Conservation (phyloP, 2,329 filamentous ascomycete genomes). For the Mycocentrospora acerina region DNA sequence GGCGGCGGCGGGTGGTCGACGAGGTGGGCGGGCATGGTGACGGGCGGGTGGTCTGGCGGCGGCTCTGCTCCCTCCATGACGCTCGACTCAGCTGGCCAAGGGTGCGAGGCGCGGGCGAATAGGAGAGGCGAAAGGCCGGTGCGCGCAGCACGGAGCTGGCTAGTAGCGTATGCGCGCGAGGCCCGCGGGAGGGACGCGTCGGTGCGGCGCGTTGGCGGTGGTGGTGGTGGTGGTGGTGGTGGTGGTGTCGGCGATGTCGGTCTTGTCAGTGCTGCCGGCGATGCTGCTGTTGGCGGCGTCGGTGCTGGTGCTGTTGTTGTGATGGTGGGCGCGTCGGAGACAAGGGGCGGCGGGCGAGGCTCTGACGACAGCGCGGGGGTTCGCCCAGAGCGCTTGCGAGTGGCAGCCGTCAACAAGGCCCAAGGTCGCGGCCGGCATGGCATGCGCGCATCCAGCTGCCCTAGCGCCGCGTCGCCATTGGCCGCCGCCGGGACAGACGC, state of each 20-base stretch:
- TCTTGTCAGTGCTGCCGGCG: too few relatives aligned
- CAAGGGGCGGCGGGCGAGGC: constrained; percentile 5
- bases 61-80: background rate
- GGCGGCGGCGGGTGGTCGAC: constrained; percentile 17
- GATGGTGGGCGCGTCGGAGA: background rate
- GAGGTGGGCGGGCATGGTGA: constrained; percentile 1
- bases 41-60: constrained; percentile 1
- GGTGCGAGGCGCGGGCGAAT: constrained; percentile 26
- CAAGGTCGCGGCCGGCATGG: too few relatives aligned
- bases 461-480: background rate
- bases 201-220: too few relatives aligned
- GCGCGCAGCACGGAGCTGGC: background rate
- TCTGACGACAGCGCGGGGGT: constrained; percentile 2
- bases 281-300: too few relatives aligned
- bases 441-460: too few relatives aligned
- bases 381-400: too few relatives aligned
- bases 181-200: too few relatives aligned
- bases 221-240: constrained; percentile 4
- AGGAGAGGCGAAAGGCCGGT: constrained; percentile 19
- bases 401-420: too few relatives aligned
- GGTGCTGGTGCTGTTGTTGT: constrained; percentile 4
- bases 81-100: constrained; percentile 18
- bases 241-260: constrained; percentile 5
- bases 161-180: background rate
- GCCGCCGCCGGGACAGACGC: background rate